A percentile compares a stretch with the other conserved stretches of the same genome.
These are phyloP conservation scores for Curvularia eragrostidis DNA, from an alignment of 2,329 filamentous ascomycete species.

Conservation along the genomic window DNA sequence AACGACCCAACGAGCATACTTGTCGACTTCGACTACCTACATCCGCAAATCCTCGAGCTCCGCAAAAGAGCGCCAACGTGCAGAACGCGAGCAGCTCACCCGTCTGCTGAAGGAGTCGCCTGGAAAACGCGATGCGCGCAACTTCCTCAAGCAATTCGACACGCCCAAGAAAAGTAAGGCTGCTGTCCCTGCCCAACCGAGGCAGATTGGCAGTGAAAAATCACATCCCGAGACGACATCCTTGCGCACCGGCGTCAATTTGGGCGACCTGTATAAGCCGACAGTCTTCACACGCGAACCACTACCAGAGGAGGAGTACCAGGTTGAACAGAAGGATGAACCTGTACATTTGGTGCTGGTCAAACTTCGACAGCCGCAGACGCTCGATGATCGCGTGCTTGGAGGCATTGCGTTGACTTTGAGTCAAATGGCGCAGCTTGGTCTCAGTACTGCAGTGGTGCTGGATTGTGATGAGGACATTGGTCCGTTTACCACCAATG, in stretches of 20 bases:
- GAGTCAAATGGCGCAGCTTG: conserved; percentile 80
- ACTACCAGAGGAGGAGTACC: conserved; percentile 47
- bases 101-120: conserved; percentile 80
- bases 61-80: conserved; percentile 46
- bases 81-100: conserved; percentile 48
- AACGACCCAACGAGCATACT: conserved; percentile 10
- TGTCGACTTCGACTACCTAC: conserved; percentile 25
- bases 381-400: conserved; percentile 71
- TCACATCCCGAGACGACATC: conserved; percentile 44
- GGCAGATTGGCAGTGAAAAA: conserved; percentile 26
- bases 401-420: conserved; percentile 82
- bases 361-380: conserved; percentile 78
- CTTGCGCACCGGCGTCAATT: conserved; percentile 62
- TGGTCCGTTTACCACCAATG: conserved; percentile 39
- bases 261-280: conserved; percentile 66
- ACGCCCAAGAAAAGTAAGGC: conserved; percentile 29
- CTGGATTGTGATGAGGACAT: conserved; percentile 69
- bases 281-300: conserved; percentile 65
- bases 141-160: conserved; percentile 87
- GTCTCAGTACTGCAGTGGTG: conserved; percentile 81
- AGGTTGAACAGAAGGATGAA: conserved; percentile 44
- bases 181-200: conserved; percentile 15
- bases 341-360: conserved; percentile 80
- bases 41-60: conserved; percentile 35
- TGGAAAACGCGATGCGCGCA: conserved; percentile 89